Percentiles rank a stretch among this genome's conserved stretches.
phyloP scores from a whole-genome alignment of 176 grass and related monocot species.

The Zoysia japonica region DNA sequence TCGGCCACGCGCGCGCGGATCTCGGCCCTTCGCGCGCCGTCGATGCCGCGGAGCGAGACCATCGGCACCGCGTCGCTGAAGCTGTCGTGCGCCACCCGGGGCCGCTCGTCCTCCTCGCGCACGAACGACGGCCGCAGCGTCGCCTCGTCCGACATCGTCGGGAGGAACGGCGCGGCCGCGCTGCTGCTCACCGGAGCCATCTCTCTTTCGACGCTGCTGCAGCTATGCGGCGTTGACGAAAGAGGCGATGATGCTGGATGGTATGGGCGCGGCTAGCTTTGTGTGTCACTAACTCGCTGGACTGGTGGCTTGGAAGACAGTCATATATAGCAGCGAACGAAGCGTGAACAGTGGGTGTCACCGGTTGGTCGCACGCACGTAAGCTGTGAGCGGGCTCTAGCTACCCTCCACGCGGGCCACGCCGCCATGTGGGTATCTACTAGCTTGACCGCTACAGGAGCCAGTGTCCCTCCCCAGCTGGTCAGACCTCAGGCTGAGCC shows the following conservation, averaged over 20 bases:
- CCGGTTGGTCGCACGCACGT: neutral
- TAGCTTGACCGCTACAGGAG: too few relatives aligned
- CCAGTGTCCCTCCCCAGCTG: neutral
- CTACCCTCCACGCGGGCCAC: neutral
- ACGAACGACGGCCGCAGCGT: slow-evolving; percentile 75
- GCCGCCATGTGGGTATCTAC: too few relatives aligned
- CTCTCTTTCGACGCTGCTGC: neutral
- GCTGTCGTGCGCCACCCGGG: slow-evolving; percentile 81
- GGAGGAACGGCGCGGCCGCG: slow-evolving; percentile 52
- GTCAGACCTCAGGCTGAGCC: neutral
- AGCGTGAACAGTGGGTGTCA: neutral
- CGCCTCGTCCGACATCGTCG: slow-evolving; percentile 50
- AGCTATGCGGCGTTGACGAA: too few relatives aligned
- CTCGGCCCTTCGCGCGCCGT: slow-evolving; percentile 41
- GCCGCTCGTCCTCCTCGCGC: slow-evolving; percentile 91
- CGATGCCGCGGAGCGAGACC: slow-evolving; percentile 69
- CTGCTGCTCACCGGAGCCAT: slow-evolving; percentile 54
- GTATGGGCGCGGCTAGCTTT: neutral
- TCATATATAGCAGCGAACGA: neutral
- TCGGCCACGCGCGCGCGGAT: slow-evolving; percentile 64
- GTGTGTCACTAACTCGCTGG: too few relatives aligned
- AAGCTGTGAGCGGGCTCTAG: neutral
- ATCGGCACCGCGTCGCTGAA: slow-evolving; percentile 86
- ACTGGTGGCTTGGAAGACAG: too few relatives aligned
- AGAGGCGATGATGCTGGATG: neutral